Conservation (phyloP, 2,329 filamentous ascomycete species). For the Fusarium redolens region DNA sequence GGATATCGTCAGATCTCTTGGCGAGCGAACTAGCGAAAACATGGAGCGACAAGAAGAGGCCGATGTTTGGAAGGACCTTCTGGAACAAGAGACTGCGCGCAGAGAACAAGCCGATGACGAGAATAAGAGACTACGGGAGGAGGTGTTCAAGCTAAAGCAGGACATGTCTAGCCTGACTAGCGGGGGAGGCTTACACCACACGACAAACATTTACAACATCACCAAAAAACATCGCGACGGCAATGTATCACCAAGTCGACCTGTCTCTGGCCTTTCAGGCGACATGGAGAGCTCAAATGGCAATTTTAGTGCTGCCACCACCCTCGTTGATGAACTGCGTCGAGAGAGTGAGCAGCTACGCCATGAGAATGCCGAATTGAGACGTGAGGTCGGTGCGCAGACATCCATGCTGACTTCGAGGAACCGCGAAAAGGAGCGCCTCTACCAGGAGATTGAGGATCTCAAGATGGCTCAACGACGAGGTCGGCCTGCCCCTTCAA, state of each 20-base stretch:
- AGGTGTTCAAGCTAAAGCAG: conserved; percentile 79
- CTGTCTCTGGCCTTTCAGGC: conserved; percentile 61
- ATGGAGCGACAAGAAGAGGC: conserved; percentile 70
- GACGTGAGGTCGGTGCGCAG: conserved; percentile 92
- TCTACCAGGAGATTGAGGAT: conserved; percentile 98
- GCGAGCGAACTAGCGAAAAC: conserved; percentile 61
- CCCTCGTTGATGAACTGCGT: conserved; percentile 80
- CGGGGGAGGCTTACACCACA: conserved; percentile 61
- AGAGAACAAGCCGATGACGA: conserved; percentile 93
- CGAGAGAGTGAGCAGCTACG: conserved; percentile 79
- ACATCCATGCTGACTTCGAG: conserved; percentile 97
- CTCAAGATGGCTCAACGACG: conserved; percentile 88
- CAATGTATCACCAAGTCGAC: conserved; percentile 60
- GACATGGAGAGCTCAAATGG: conserved; percentile 64
- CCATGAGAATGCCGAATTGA: conserved; percentile 91
- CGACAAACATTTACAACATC: conserved; percentile 75
- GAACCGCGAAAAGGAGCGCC: conserved; percentile 91
- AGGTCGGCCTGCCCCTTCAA: conserved; percentile 69
- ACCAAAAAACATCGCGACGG: conserved; percentile 64
- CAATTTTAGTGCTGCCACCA: conserved; percentile 69
- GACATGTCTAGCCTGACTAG: conserved; percentile 60
- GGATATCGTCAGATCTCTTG: conserved; percentile 75
- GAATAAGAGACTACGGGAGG: conserved; percentile 83
- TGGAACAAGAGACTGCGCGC: conserved; percentile 90
- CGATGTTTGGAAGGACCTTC: conserved; percentile 94